A percentile compares a stretch with the other conserved stretches of the same genome.
phyloP scores from a whole-genome alignment of 768 basidiomycete genomes.

The Kwoniella mangroviensis region DNA sequence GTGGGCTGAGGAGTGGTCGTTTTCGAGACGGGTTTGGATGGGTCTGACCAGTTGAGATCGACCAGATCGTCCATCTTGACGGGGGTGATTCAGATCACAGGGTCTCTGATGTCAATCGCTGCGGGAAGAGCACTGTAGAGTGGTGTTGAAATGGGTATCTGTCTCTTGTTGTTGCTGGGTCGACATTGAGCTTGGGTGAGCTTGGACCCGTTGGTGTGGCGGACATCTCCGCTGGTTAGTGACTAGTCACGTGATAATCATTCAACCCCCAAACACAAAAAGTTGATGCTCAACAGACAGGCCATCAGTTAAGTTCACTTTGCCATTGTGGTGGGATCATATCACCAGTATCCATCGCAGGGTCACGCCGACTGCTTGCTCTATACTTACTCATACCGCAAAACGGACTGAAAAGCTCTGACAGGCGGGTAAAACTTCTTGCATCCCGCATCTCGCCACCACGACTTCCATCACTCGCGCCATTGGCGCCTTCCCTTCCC shows the following conservation, averaged over 20 bases:
- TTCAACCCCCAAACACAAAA: neutral
- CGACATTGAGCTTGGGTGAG: neutral
- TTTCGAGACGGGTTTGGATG: conserved; percentile 12
- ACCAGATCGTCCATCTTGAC: conserved; percentile 55
- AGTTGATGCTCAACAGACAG: neutral
- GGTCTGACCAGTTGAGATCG: conserved; percentile 53
- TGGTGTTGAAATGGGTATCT: no score
- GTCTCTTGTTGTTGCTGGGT: conserved; percentile 7
- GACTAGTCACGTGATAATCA: neutral
- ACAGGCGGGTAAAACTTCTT: neutral
- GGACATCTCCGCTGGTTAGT: neutral
- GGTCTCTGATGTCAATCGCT: no score
- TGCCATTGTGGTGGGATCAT: no score
- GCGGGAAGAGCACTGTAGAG: neutral
- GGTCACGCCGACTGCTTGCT: no score
- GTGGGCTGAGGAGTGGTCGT: conserved; percentile 14
- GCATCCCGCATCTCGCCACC: conserved; percentile 1
- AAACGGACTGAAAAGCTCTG: no score
- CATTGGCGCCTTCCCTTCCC: neutral
- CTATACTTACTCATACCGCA: no score
- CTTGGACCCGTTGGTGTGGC: neutral
- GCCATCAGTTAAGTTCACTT: no score
- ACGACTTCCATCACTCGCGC: conserved; percentile 6
- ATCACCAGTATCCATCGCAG: no score
- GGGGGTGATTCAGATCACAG: neutral